Evolutionary conservation across 2,329 filamentous ascomycete genomes (phyloP).

Genomic region (Penicillium sp.): DNA sequence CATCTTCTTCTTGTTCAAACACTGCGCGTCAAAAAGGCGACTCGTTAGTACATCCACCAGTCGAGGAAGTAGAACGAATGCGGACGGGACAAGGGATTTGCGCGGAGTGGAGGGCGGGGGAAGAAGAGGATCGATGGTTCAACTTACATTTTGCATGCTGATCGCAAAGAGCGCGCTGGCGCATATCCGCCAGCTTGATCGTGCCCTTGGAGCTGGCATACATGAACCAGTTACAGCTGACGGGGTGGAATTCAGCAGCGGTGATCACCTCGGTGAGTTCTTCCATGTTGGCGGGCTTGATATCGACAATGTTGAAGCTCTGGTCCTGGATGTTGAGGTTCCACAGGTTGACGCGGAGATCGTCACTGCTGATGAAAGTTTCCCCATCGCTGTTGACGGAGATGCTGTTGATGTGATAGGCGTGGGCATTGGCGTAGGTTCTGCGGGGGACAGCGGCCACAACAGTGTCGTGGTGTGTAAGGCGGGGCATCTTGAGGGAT

Average conservation of each 20-base stretch:
- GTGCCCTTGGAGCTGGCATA: slow-evolving; percentile 98
- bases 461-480: slow-evolving; percentile 97
- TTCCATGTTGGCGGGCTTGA: slow-evolving; percentile 99
- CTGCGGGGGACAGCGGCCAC: slow-evolving; percentile 92
- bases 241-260: slow-evolving; percentile 92
- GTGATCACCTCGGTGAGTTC: slow-evolving; percentile 98
- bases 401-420: slow-evolving; percentile 99
- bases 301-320: slow-evolving; percentile 99
- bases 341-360: slow-evolving; percentile 96
- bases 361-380: slow-evolving; percentile 98
- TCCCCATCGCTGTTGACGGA: slow-evolving; percentile 99
- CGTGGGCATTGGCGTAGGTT: slow-evolving; percentile 96
- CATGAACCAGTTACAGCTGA: slow-evolving; percentile 99
- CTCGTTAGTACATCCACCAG: background rate
- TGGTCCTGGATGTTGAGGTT: slow-evolving; percentile 99
- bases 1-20: slow-evolving; percentile 98
- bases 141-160: slow-evolving; percentile 85
- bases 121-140: background rate
- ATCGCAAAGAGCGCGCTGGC: slow-evolving; percentile 91
- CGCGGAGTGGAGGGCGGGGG: background rate
- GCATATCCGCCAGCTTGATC: slow-evolving; percentile 98
- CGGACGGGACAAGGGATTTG: background rate
- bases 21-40: slow-evolving; percentile 50
- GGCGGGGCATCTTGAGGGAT: slow-evolving; percentile 85
- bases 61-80: background rate